phyloP scores from a whole-genome alignment of 2,329 filamentous ascomycete species.

The Penicillium sp. region DNA sequence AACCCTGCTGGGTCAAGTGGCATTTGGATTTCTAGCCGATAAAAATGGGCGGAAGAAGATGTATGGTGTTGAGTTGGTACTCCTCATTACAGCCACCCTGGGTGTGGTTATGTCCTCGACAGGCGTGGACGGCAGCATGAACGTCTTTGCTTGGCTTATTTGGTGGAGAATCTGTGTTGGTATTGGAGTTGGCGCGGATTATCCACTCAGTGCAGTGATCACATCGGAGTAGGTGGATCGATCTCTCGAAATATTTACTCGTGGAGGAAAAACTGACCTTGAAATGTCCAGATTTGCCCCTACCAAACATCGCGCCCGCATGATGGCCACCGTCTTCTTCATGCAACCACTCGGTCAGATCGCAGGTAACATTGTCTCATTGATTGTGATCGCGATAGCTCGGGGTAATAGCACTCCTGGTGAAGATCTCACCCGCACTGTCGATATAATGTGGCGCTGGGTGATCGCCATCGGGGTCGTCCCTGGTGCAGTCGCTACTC shows the following conservation, averaged over 20 bases:
- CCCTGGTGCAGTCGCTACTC: conserved; percentile 61
- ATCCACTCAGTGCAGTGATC: conserved; percentile 65
- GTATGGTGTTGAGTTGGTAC: conserved; percentile 51
- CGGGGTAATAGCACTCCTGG: conserved; percentile 23
- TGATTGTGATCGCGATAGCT: conserved; percentile 43
- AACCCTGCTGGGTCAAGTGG: conserved; percentile 48
- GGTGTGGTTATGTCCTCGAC: conserved; percentile 48
- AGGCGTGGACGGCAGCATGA: conserved; percentile 45
- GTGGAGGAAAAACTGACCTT: conserved; percentile 3
- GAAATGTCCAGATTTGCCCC: conserved; percentile 42
- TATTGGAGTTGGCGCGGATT: conserved; percentile 64
- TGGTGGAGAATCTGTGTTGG: conserved; percentile 51
- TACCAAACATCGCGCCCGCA: conserved; percentile 63
- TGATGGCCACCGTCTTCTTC: conserved; percentile 66
- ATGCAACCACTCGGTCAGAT: conserved; percentile 69
- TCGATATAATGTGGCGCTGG: conserved; percentile 66
- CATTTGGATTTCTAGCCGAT: conserved; percentile 50
- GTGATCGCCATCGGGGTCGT: conserved; percentile 65
- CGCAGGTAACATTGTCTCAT: conserved; percentile 60
- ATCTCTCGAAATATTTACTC: too few relatives aligned
- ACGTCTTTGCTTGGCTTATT: conserved; percentile 46
- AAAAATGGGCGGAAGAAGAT: conserved; percentile 50
- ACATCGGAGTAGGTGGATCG: conserved; percentile 58
- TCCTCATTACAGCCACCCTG: conserved; percentile 48
- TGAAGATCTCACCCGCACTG: conserved; percentile 34